Percentiles rank a stretch among this genome's conserved stretches.
phyloP scores from a whole-genome alignment of 23 red algal genomes.

The Gracilaria caudata region DNA sequence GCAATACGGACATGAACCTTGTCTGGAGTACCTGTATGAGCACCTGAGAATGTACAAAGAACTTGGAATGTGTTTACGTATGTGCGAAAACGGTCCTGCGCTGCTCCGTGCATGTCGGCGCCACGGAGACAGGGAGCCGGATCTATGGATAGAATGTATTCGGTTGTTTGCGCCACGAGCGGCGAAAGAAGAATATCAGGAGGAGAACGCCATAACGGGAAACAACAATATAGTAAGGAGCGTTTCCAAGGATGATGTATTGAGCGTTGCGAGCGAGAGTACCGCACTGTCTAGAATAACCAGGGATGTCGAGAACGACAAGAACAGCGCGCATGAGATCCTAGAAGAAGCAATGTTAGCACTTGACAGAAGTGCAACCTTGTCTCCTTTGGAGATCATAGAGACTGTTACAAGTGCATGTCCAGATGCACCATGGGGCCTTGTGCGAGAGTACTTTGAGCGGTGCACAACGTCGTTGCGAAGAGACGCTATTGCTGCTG shows the following conservation, averaged over 20 bases:
- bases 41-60: slow-evolving; percentile 75
- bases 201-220: not conserved
- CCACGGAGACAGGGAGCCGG: slow-evolving; percentile 78
- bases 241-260: slow-evolving; percentile 15
- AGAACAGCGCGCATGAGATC: slow-evolving; percentile 38
- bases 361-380: slow-evolving; percentile 50
- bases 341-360: slow-evolving; percentile 81
- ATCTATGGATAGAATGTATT: slow-evolving; percentile 73
- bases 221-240: not conserved
- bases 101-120: slow-evolving; percentile 71
- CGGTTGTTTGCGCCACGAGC: slow-evolving; percentile 52
- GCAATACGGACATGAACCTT: slow-evolving; percentile 79
- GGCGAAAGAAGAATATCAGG: slow-evolving; percentile 38
- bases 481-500: slow-evolving; percentile 41
- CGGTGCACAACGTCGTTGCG: slow-evolving; percentile 29
- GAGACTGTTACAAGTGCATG: slow-evolving; percentile 40
- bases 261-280: slow-evolving; percentile 1
- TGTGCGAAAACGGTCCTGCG: slow-evolving; percentile 52
- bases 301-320: not conserved
- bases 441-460: slow-evolving; percentile 82
- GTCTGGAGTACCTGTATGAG: slow-evolving; percentile 79
- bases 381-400: slow-evolving; percentile 74
- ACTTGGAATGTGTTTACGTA: slow-evolving; percentile 60
- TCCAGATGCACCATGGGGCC: slow-evolving; percentile 56
- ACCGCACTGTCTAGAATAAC: slow-evolving; percentile 20